Evolutionary conservation across 2,329 filamentous ascomycete species (phyloP), one percentile per base, ranked within the genome.

Genomic region (Xylariaceae sp.): DNA sequence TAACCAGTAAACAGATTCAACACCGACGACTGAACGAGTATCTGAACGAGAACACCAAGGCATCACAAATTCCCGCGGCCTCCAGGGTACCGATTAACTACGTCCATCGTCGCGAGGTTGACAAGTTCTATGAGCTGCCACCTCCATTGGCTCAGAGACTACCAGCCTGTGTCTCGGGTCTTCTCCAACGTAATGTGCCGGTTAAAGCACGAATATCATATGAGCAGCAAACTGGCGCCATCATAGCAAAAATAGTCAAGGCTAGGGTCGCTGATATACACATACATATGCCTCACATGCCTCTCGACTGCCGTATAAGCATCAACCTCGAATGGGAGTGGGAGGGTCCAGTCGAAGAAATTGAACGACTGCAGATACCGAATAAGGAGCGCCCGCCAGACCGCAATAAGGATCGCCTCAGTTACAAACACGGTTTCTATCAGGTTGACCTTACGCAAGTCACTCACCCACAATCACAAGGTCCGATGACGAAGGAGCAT

Each of bases 391-490:
- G 57, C 19, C 62, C 64, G 51, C 67, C 74, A 6, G 83, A 88
- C 55, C 81, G 90, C 6, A 82, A 80, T 53, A 98, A 98, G 64
- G 90, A 98, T 64, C 80, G 93, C 15, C 72, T 98, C 60, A 94
- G 87, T 59, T 98, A 98, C 66, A 83, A 76, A 9, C 94, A 97
- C 61, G 76, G 89, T 31, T 81, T 80, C 40, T 96, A 94, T 61
- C 87, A 93, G 61, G 78, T 98, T 53, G 93, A 98, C 64, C 71
- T 98, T 38, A 98, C 93, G 0, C 90, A 96, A 62, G 93, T 98
- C 32, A 85, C 81, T 9, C 74, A 73, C 37, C 57, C 58, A 4
- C 51, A 54, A 22, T 51, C 55, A 19, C 63, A 59, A 6, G 19
- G 51, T 4, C 45, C 56, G 19, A 45, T 57, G 1, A 72, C 76